Conservation (phyloP, 2,329 filamentous ascomycete species). For the Phialophora tarda region DNA sequence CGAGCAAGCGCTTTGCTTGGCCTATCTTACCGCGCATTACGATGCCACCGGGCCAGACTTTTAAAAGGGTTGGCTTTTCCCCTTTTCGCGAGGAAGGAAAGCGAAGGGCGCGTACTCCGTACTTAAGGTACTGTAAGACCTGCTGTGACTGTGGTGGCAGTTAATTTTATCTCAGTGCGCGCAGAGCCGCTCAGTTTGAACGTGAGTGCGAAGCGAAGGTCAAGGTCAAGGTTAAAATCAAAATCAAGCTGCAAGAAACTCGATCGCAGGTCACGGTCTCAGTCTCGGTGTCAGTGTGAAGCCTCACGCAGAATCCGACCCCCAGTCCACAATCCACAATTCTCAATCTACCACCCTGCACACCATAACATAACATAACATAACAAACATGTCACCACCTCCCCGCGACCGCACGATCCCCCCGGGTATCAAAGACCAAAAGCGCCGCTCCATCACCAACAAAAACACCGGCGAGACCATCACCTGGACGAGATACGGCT, state of each 20-base stretch:
- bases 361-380: too few relatives aligned
- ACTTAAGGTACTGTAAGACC: background rate
- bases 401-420: slow-evolving; percentile 22
- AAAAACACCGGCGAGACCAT: slow-evolving; percentile 30
- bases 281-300: background rate
- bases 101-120: background rate
- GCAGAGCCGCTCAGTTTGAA: background rate
- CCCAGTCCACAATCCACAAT: too few relatives aligned
- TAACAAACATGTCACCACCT: background rate
- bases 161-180: background rate
- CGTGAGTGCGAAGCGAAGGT: background rate
- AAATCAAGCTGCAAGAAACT: background rate
- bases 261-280: background rate
- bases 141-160: background rate
- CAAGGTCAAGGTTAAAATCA: background rate
- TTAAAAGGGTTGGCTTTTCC: background rate
- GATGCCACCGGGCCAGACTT: background rate
- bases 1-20: background rate
- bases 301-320: too few relatives aligned
- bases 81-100: background rate
- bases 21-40: background rate
- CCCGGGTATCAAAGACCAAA: slow-evolving; percentile 28
- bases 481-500: slow-evolving; percentile 30
- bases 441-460: slow-evolving; percentile 29
- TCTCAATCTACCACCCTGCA: too few relatives aligned